Conservation (phyloP, 169 alveolate genomes). For the Babesia caballi region DNA sequence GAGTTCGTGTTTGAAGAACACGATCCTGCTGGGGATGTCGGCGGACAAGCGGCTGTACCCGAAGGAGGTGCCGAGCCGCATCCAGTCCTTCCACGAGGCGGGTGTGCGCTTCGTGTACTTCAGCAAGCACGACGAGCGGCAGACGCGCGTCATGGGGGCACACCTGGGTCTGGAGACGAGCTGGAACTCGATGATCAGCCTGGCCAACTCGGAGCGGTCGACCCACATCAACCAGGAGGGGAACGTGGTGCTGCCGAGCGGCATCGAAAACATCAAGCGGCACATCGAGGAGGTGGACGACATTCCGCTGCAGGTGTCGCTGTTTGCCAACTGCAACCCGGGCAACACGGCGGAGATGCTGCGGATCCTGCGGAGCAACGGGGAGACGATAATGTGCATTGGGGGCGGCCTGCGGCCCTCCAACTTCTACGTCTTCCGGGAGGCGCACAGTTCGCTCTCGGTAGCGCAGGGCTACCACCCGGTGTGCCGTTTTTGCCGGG, state of each 20-base stretch:
- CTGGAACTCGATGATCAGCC: conserved; percentile 79
- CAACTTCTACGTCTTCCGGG: conserved; percentile 46
- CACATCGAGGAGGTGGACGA: conserved; percentile 65
- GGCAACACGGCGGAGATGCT: conserved; percentile 57
- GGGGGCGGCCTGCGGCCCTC: conserved; percentile 57
- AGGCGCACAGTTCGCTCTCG: conserved; percentile 52
- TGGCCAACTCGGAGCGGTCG: conserved; percentile 51
- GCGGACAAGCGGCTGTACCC: conserved; percentile 49
- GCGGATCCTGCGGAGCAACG: conserved; percentile 44
- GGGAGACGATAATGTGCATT: conserved; percentile 65
- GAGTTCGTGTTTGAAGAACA: conserved; percentile 43
- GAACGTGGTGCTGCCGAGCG: conserved; percentile 62
- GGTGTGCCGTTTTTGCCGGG: conserved; percentile 61
- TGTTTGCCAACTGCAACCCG: conserved; percentile 34
- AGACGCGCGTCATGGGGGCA: conserved; percentile 70
- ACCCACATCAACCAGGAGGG: conserved; percentile 63
- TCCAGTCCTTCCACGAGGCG: conserved; percentile 67
- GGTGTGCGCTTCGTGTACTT: conserved; percentile 77
- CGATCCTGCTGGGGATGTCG: conserved; percentile 47
- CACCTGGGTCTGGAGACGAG: conserved; percentile 77
- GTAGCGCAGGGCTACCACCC: conserved; percentile 66
- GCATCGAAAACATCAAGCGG: conserved; percentile 60
- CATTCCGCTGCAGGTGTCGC: conserved; percentile 61
- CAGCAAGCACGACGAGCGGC: conserved; percentile 70
- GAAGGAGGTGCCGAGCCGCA: conserved; percentile 56